These are phyloP conservation scores for Glycyrrhiza uralensis DNA, from an alignment of 306 rosid genomes.

Conservation along the genomic window DNA sequence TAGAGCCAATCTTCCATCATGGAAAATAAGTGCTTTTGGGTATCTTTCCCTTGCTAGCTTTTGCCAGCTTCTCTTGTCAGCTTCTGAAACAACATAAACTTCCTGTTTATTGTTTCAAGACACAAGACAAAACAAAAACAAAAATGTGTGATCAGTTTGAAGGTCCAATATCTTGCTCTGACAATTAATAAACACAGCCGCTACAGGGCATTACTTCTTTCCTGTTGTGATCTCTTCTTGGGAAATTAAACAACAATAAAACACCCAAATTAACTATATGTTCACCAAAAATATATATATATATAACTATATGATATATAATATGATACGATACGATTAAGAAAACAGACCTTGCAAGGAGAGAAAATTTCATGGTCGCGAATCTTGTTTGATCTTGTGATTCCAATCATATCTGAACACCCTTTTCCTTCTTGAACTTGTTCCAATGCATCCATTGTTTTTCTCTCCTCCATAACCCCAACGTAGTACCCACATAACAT, in stretches of 20 bases:
- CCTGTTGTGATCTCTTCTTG: too few species aligned
- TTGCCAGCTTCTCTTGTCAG: conserved; percentile 66
- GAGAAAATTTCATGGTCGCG: conserved; percentile 40
- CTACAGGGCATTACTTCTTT: too few species aligned
- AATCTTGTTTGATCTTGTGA: conserved; percentile 33
- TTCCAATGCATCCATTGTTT: conserved; percentile 17
- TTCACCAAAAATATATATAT: too few species aligned
- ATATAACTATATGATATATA: too few species aligned
- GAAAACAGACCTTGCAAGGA: conserved; percentile 56
- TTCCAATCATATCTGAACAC: conserved; percentile 44
- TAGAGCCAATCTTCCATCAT: conserved; percentile 74
- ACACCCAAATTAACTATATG: too few species aligned
- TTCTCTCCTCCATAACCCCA: conserved; percentile 62
- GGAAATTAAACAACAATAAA: too few species aligned
- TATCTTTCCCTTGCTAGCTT: conserved; percentile 42
- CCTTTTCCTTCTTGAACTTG: conserved; percentile 32
- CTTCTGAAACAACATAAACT: conserved; percentile 43
- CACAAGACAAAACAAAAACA: not conserved
- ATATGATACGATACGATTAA: too few species aligned
- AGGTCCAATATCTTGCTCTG: too few species aligned
- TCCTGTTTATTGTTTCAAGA: conserved; percentile 51
- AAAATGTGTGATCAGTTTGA: not conserved
- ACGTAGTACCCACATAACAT: conserved; percentile 59
- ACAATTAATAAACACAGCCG: too few species aligned
- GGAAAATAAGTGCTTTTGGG: conserved; percentile 60